Conservation (phyloP, 1,139 yeast species). For the Magnusiomyces clavatus region DNA sequence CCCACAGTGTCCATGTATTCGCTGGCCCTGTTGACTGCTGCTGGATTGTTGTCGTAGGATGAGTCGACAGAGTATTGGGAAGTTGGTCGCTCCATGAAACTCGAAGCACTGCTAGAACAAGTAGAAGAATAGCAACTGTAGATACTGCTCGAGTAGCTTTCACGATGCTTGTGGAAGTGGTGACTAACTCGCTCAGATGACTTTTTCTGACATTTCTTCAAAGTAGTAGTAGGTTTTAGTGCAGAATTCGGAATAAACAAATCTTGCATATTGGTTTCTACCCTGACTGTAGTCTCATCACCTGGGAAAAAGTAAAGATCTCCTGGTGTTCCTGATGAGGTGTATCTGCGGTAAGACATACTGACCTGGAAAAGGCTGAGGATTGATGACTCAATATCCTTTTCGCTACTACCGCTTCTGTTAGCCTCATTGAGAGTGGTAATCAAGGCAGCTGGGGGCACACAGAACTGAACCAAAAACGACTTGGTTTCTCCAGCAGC, state of each 20-base stretch:
- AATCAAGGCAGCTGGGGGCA: conserved; percentile 7
- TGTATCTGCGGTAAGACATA: neutral
- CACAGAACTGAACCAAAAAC: conserved; percentile 18
- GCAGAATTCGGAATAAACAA: neutral
- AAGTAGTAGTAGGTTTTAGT: neutral
- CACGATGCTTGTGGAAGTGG: neutral
- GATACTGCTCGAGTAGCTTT: neutral
- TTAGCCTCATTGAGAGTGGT: neutral
- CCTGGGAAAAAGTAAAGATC: conserved; percentile 6
- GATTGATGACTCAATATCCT: too few relatives aligned
- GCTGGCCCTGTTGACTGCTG: too few relatives aligned
- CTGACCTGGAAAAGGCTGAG: neutral
- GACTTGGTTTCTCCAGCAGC: conserved; percentile 18
- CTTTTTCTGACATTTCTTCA: too few relatives aligned
- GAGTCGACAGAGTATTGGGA: neutral
- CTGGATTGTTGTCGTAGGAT: neutral
- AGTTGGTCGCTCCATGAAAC: too few relatives aligned
- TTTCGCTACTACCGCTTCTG: neutral
- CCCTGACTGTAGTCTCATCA: conserved; percentile 6
- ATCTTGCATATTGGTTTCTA: conserved; percentile 4
- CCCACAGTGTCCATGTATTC: too few relatives aligned
- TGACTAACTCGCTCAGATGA: neutral
- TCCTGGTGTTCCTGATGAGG: neutral
- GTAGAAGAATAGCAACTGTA: neutral
- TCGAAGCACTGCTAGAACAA: too few relatives aligned